A percentile compares a stretch with the other conserved stretches of the same genome.
Conservation (phyloP, 2,329 filamentous ascomycete genomes). For the Colletotrichum spaethianum region DNA sequence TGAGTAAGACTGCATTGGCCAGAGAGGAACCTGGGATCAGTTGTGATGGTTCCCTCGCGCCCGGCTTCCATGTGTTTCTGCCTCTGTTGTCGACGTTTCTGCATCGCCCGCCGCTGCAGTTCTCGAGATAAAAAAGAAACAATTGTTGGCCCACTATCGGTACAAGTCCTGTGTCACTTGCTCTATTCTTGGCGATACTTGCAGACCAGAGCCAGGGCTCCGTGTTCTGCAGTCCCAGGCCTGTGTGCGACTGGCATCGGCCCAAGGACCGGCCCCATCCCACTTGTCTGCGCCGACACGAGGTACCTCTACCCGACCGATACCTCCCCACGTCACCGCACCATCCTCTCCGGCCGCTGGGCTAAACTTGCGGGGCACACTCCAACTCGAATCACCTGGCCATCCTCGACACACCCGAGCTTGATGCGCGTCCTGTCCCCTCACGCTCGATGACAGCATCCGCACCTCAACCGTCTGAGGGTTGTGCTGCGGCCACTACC, state of each 20-base stretch:
- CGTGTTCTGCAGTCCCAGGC: constrained; percentile 17
- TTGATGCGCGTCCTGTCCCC: constrained; percentile 23
- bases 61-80: constrained; percentile 3
- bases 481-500: constrained; percentile 14
- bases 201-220: constrained; percentile 5
- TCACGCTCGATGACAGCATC: constrained; percentile 35
- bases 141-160: constrained; percentile 22
- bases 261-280: background rate
- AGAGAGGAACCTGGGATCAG: background rate
- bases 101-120: background rate
- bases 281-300: constrained; percentile 18
- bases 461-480: constrained; percentile 25
- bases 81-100: background rate
- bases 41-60: background rate
- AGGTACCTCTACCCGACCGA: constrained; percentile 29
- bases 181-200: constrained; percentile 31
- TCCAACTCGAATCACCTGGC: constrained; percentile 35
- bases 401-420: constrained; percentile 24
- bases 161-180: constrained; percentile 27
- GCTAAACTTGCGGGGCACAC: constrained; percentile 38
- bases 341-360: constrained; percentile 35
- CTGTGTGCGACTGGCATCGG: constrained; percentile 16
- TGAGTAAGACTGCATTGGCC: background rate
- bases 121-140: constrained; percentile 20
- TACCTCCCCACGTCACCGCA: constrained; percentile 38